Conservation (phyloP, 352 stramenopile genomes). For the Phytopythium litorale region DNA sequence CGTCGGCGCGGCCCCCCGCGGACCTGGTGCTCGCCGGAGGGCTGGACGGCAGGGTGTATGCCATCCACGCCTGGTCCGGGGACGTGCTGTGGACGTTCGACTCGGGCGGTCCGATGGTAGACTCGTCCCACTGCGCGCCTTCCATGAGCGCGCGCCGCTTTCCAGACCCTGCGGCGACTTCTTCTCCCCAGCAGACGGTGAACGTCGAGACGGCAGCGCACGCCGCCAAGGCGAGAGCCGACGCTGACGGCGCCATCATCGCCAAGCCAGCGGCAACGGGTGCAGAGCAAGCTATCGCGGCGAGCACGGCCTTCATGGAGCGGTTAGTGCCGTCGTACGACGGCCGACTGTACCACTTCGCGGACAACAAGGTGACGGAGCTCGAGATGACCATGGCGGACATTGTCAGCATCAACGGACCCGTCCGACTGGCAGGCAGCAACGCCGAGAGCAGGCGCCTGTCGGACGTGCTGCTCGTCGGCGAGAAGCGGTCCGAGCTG, state of each 20-base stretch:
- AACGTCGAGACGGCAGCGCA: slow-evolving; percentile 8
- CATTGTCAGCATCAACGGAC: slow-evolving; percentile 70
- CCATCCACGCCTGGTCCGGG: slow-evolving; percentile 75
- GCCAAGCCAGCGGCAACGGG: slow-evolving; percentile 9
- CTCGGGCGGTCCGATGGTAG: slow-evolving; percentile 78
- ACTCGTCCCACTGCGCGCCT: slow-evolving; percentile 43
- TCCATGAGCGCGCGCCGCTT: background rate
- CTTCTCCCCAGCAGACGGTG: slow-evolving; percentile 4
- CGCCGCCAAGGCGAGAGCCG: slow-evolving; percentile 1
- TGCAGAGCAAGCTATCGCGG: slow-evolving; percentile 20
- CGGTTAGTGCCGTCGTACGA: slow-evolving; percentile 75
- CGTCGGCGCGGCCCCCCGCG: background rate
- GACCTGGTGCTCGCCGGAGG: slow-evolving; percentile 71
- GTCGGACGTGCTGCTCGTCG: slow-evolving; percentile 68
- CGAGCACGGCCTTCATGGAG: slow-evolving; percentile 36
- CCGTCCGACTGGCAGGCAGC: slow-evolving; percentile 45
- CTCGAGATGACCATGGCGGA: slow-evolving; percentile 77
- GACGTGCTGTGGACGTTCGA: slow-evolving; percentile 80
- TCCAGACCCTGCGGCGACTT: background rate
- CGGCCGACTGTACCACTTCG: slow-evolving; percentile 71
- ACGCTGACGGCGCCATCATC: background rate
- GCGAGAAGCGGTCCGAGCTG: slow-evolving; percentile 70
- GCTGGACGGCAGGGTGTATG: slow-evolving; percentile 71
- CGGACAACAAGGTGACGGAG: slow-evolving; percentile 54
- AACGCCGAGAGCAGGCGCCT: slow-evolving; percentile 16